Conservation (phyloP, 805 yeast genomes). For the Debaryomyces tyrocola region DNA sequence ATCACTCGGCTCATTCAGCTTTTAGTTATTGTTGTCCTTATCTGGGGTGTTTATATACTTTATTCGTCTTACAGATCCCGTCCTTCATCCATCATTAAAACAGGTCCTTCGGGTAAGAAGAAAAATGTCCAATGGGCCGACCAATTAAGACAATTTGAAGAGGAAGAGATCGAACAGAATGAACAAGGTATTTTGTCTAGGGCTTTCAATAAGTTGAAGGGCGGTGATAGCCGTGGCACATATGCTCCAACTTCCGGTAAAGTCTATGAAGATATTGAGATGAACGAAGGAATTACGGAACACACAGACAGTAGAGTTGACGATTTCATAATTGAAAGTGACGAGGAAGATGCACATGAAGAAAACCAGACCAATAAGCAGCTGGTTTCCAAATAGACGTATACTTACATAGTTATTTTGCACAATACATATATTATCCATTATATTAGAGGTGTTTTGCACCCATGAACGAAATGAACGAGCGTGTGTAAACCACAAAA, state of each 20-base stretch:
- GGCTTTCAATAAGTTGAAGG: constrained; percentile 32
- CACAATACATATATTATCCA: not conserved
- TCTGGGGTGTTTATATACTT: constrained; percentile 43
- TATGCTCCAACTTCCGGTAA: constrained; percentile 24
- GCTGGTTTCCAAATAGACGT: no score
- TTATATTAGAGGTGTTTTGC: not conserved
- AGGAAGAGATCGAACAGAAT: constrained; percentile 23
- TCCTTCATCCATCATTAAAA: constrained; percentile 43
- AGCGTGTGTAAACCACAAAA: constrained; percentile 1
- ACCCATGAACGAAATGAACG: not conserved
- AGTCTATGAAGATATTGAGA: constrained; percentile 39
- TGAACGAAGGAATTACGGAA: constrained; percentile 27
- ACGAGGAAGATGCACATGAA: constrained; percentile 26
- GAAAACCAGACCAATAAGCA: no score
- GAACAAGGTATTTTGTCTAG: constrained; percentile 39
- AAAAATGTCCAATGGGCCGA: constrained; percentile 52
- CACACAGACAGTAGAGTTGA: constrained; percentile 20
- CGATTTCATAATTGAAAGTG: constrained; percentile 50
- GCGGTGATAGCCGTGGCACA: constrained; percentile 23
- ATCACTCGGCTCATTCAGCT: constrained; percentile 42
- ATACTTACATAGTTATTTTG: no score
- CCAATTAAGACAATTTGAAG: constrained; percentile 36
- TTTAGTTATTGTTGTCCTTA: constrained; percentile 33
- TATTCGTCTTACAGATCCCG: constrained; percentile 36
- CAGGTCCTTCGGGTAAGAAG: constrained; percentile 32